Base-by-base conservation (phyloP, 2,329 filamentous ascomycete species). In the Ceratocystis smalleyi region DNA sequence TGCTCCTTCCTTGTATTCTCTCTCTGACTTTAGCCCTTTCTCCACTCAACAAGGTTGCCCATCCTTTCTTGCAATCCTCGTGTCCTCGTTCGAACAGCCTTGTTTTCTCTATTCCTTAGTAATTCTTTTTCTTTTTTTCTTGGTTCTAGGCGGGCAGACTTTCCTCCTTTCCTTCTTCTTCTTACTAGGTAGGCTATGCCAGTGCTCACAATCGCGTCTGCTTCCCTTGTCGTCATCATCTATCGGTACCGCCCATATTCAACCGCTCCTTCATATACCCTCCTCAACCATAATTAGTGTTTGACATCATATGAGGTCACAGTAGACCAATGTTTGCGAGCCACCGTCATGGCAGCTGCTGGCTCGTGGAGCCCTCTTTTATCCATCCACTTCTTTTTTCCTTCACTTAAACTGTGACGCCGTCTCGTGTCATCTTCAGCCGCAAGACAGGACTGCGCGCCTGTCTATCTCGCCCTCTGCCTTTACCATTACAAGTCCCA, bases 281-380 rank as follows among this genome's bases (percentile, higher is more conserved):
- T 24, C 51, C 15, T 55, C 51, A 27, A 17, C 30, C 51, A 27
- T 55, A 30, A 6, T 55, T 2, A 51, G 47, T n/a, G 7, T 17
- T 55, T 55, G 51, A 55, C 51, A 55, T 55, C 51, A 55, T 55
- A 55, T 55, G 51, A 54, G 49, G 51, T 55, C 51, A 55, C 27
- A 55, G 19, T 32, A 55, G 24, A n/a, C 3, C 22, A 30, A 30
- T 12, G 22, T 5, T 55, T 12, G 10, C 24, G 2, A 27, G 51
- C 12, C 5, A 17, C 27, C 0, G 2, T 55, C 8, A 17, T 32
- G 17, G 3, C 12, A 55, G 51, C 8, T 49, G 51, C 8, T 49
- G 10, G 35, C 35, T 15, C 35, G 10, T 40, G 35, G 35, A 5
- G 35, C 4, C 35, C 35, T 49, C n/a, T 49, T 19, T 49, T 24